Evolutionary conservation across 1,284 basidiomycete genomes (phyloP).

Genomic region (Leccinum subatratum): DNA sequence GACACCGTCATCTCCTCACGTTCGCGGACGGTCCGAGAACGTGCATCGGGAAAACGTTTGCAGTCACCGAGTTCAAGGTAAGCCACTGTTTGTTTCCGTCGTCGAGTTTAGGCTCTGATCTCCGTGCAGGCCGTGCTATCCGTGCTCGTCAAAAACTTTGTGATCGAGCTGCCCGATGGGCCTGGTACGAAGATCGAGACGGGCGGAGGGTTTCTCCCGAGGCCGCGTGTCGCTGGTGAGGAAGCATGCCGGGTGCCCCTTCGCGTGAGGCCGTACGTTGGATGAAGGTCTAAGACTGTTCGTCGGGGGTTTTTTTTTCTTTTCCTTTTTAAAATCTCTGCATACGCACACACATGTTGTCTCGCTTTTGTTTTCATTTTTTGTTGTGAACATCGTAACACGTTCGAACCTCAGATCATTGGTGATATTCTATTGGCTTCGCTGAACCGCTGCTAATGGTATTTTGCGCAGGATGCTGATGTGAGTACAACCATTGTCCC

Average conservation of each 20-base stretch:
- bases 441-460: constrained; percentile 6
- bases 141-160: neutral
- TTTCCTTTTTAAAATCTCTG: too few relatives aligned
- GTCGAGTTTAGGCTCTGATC: neutral
- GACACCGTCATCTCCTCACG: constrained; percentile 1
- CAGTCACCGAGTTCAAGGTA: neutral
- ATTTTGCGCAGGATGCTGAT: constrained; percentile 20
- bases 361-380: neutral
- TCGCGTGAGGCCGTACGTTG: neutral
- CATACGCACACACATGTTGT: neutral
- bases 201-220: neutral
- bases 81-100: neutral
- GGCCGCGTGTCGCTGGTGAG: neutral
- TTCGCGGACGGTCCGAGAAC: neutral
- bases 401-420: neutral
- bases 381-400: neutral
- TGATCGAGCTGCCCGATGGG: neutral
- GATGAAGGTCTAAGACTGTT: neutral
- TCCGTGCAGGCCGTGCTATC: neutral
- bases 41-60: neutral
- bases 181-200: neutral
- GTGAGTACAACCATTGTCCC: constrained; percentile 17
- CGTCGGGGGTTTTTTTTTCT: neutral
- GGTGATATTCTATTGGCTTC: neutral
- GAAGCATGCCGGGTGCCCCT: neutral